Evolutionary conservation across 139 green algal species (phyloP).

Genomic region (Tetradesmus obliquus): DNA sequence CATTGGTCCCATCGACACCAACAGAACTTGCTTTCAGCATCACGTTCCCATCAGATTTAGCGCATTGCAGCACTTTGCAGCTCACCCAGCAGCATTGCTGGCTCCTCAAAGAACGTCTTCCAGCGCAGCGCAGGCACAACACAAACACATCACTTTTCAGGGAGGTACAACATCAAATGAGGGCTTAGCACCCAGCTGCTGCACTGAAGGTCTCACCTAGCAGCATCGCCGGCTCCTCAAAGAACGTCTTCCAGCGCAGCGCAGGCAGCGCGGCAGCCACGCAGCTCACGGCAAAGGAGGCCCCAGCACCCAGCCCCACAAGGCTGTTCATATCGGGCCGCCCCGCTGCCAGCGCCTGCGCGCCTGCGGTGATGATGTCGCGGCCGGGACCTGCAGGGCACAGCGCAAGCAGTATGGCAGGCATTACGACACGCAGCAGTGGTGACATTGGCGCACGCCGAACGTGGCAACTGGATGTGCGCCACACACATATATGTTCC

Average conservation of each 20-base stretch:
- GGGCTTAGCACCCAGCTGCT: slow-evolving; percentile 65
- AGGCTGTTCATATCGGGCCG: slow-evolving; percentile 98
- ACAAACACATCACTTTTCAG: slow-evolving; percentile 70
- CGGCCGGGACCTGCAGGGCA: slow-evolving; percentile 58
- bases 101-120: slow-evolving; percentile 98
- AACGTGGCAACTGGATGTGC: not conserved
- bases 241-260: slow-evolving; percentile 94
- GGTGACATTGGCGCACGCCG: not conserved
- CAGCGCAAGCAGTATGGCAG: not conserved
- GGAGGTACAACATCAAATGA: slow-evolving; percentile 80
- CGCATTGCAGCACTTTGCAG: no score
- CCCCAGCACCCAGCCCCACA: slow-evolving; percentile 89
- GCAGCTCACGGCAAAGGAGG: slow-evolving; percentile 88
- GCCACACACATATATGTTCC: not conserved
- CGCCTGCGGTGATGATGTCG: slow-evolving; percentile 66
- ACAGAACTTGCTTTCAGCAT: no score
- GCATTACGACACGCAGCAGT: not conserved
- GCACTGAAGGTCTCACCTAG: slow-evolving; percentile 75
- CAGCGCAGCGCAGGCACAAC: slow-evolving; percentile 79
- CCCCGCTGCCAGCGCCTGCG: slow-evolving; percentile 62
- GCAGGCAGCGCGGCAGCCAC: slow-evolving; percentile 73
- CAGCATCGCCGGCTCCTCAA: slow-evolving; percentile 99
- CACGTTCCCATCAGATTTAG: no score
- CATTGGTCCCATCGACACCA: no score
- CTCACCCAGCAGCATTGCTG: slow-evolving; percentile 42